A percentile compares a stretch with the other conserved stretches of the same genome.
Conservation (phyloP, 768 basidiomycete species). For the Trametes cingulata region DNA sequence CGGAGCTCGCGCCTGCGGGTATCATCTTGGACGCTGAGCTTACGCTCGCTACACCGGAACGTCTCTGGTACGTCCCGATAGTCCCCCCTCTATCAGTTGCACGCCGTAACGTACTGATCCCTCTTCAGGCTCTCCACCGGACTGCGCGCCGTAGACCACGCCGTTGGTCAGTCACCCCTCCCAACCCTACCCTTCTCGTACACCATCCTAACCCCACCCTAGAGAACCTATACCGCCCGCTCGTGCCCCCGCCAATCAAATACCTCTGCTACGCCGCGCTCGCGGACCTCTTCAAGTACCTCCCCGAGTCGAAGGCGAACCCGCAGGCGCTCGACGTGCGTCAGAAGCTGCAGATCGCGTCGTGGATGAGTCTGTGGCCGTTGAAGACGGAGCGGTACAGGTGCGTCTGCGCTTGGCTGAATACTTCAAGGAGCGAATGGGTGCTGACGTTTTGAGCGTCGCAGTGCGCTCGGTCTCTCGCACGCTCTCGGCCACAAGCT, state of each 20-base stretch:
- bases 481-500: conserved; percentile 75
- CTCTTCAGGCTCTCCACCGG: conserved; percentile 71
- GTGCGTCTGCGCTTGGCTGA: conserved; percentile 33
- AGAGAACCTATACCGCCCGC: conserved; percentile 67
- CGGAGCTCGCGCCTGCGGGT: conserved; percentile 63
- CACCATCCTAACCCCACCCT: neutral
- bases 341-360: conserved; percentile 69
- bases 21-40: conserved; percentile 79
- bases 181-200: neutral
- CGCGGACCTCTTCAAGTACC: conserved; percentile 71
- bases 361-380: conserved; percentile 84
- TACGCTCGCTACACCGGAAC: conserved; percentile 70
- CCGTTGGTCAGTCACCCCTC: conserved; percentile 51
- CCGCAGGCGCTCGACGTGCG: conserved; percentile 57
- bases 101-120: neutral
- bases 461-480: conserved; percentile 71
- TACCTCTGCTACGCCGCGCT: conserved; percentile 65
- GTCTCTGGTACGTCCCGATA: conserved; percentile 57
- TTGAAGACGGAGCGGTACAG: conserved; percentile 55
- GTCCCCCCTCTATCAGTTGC: neutral
- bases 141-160: conserved; percentile 77
- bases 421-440: neutral
- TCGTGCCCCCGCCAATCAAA: conserved; percentile 59
- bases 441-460: neutral
- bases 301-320: conserved; percentile 63